Evolutionary conservation across 129 eudicot genomes (phyloP), one percentile per base, ranked within the genome.

Genomic region (Deinandra increscens): DNA sequence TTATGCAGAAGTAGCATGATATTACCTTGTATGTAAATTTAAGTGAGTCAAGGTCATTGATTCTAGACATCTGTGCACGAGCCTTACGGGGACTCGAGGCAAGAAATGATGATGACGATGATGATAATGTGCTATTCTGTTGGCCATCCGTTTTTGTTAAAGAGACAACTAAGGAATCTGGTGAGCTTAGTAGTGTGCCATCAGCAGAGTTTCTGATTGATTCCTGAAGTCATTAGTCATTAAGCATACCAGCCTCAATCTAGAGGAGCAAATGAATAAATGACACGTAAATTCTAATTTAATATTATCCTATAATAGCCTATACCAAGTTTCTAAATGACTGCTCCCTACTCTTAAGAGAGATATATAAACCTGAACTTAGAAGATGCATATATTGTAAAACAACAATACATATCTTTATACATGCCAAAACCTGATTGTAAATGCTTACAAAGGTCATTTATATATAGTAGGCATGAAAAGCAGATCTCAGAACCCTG

Each of bases 191-290:
- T 38, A 93, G 76, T 51, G 76, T 83, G 46, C 83, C 84, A 83
- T 93, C 99, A 68, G 95, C 89, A 78, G 99, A 89, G 75, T 89
- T 83, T 80, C 90, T 70, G 39, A 93, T 85, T 59, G 99, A 93
- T 68, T 89, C 97, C 99, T 92, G 84, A 67, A 81, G 78, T 74
- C 68, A 78, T 44, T 64, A 33, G 12, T 23, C 12, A 29, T 56
- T 56, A 56, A 56, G 63, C 63, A 56, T 13, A 37, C 63, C 69
- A 46, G 50, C 49, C 46, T 73, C 34, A 64, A 31, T 70, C 53
- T 23, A 34, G 34, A 46, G 20, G 56, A 70, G 56, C 54, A 29
- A 29, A 43, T 71, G 68, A 18, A 10, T 11, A 71, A 7, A 23
- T 42, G 67, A 43, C 33, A 22, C 53, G 31, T 15, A 38, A 56